phyloP scores from a whole-genome alignment of 306 rosid genomes.

The Pterocarpus santalinus region DNA sequence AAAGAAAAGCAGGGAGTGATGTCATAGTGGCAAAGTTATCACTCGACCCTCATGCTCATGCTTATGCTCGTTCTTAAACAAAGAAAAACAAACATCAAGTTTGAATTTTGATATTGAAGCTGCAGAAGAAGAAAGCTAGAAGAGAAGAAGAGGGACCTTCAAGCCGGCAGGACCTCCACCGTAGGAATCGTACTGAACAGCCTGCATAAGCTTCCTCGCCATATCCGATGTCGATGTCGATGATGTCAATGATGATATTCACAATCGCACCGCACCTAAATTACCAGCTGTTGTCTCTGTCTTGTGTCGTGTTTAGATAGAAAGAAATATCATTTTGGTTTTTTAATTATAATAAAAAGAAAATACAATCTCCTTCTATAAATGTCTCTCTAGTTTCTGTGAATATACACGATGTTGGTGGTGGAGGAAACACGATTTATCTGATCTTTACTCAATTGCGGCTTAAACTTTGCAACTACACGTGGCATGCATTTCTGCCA shows the following conservation, averaged over 20 bases:
- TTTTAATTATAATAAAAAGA: too few species aligned
- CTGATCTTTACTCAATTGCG: too few species aligned
- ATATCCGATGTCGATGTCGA: background rate
- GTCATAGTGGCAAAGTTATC: too few species aligned
- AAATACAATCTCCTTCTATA: too few species aligned
- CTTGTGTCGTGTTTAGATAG: background rate
- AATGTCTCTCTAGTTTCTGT: too few species aligned
- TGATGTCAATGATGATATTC: background rate
- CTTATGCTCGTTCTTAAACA: too few species aligned
- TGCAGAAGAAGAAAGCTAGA: background rate
- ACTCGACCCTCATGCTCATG: too few species aligned
- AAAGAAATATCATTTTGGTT: too few species aligned
- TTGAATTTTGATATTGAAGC: background rate
- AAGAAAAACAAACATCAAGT: background rate
- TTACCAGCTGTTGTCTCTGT: background rate
- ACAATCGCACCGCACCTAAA: background rate
- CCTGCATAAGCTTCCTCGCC: constrained; percentile 39
- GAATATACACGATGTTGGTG: too few species aligned
- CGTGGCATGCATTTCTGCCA: constrained; percentile 6
- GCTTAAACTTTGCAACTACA: background rate
- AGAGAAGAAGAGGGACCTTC: constrained; percentile 42
- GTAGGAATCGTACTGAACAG: constrained; percentile 49
- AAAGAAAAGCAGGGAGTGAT: too few species aligned
- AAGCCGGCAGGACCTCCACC: constrained; percentile 55
- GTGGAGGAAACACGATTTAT: too few species aligned